Conservation (phyloP, 1,139 yeast genomes). For the Debaryomycetaceae sp. region DNA sequence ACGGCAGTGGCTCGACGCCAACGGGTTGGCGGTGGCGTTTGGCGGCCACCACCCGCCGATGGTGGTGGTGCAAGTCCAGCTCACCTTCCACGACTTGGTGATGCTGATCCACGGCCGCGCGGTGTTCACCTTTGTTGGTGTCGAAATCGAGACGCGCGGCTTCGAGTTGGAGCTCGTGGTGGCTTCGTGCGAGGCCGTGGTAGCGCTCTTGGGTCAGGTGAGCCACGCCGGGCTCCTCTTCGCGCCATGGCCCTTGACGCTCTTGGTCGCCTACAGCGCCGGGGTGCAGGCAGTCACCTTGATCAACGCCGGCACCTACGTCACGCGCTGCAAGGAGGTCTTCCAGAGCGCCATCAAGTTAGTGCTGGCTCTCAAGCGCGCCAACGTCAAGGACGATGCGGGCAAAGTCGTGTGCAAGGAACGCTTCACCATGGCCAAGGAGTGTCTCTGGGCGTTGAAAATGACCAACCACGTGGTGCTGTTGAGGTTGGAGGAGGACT, state of each 20-base stretch:
- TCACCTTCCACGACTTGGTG: conserved; percentile 39
- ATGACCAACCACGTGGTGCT: conserved; percentile 50
- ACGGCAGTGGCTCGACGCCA: conserved; percentile 30
- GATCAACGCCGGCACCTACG: conserved; percentile 38
- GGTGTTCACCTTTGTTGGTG: conserved; percentile 32
- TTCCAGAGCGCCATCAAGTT: conserved; percentile 24
- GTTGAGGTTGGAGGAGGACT: conserved; percentile 41
- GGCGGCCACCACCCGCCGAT: conserved; percentile 17
- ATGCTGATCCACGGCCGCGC: conserved; percentile 35
- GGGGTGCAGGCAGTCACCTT: conserved; percentile 44
- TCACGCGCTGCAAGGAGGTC: conserved; percentile 21
- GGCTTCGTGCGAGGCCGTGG: conserved; percentile 31
- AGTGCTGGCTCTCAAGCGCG: conserved; percentile 22
- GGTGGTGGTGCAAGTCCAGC: conserved; percentile 35
- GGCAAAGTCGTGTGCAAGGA: conserved; percentile 36
- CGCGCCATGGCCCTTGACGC: conserved; percentile 54
- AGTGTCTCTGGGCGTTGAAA: conserved; percentile 61
- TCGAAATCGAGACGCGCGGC: conserved; percentile 28
- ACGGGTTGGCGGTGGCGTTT: conserved; percentile 34
- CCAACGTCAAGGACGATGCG: conserved; percentile 28
- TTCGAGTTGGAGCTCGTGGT: conserved; percentile 31
- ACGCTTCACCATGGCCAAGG: conserved; percentile 55
- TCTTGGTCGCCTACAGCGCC: conserved; percentile 43
- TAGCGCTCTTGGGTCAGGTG: conserved; percentile 30
- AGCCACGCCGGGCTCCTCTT: conserved; percentile 31